These are phyloP conservation scores for Podochytrium sp. DNA, from an alignment of 192 early-diverging fungal genomes.

Conservation along the genomic window DNA sequence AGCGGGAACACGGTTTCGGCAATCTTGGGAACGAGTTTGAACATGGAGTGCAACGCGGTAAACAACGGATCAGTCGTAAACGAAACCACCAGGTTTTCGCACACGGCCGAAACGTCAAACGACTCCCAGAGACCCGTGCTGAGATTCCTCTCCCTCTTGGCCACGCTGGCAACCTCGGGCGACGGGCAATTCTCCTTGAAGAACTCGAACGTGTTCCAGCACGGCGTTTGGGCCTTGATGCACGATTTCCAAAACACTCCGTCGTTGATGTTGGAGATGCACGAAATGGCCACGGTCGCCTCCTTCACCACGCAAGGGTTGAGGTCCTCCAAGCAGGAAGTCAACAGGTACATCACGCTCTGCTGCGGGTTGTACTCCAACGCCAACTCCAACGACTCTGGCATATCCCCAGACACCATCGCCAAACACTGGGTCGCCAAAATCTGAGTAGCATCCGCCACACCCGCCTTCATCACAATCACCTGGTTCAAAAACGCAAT, in stretches of 20 bases:
- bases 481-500: conserved; percentile 6
- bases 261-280: not conserved
- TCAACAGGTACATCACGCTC: conserved; percentile 1
- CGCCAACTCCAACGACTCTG: not conserved
- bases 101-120: not conserved
- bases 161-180: not conserved
- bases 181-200: not conserved
- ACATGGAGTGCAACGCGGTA: not conserved
- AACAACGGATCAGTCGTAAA: conserved; percentile 10
- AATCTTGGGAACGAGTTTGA: conserved; percentile 6
- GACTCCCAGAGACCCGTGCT: not conserved
- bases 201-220: not conserved
- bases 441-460: not conserved
- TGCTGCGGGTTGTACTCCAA: not conserved
- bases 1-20: conserved; percentile 7
- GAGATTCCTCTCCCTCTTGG: not conserved
- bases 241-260: not conserved
- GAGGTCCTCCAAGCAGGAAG: not conserved
- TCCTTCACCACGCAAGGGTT: not conserved
- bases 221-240: not conserved
- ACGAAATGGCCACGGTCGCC: not conserved
- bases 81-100: conserved; percentile 9
- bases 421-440: conserved; percentile 17
- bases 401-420: not conserved
- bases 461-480: not conserved